Percentiles rank a stretch among this genome's conserved stretches.
Conservation (phyloP, 805 yeast genomes). For the Cyberlindnera petersonii region DNA sequence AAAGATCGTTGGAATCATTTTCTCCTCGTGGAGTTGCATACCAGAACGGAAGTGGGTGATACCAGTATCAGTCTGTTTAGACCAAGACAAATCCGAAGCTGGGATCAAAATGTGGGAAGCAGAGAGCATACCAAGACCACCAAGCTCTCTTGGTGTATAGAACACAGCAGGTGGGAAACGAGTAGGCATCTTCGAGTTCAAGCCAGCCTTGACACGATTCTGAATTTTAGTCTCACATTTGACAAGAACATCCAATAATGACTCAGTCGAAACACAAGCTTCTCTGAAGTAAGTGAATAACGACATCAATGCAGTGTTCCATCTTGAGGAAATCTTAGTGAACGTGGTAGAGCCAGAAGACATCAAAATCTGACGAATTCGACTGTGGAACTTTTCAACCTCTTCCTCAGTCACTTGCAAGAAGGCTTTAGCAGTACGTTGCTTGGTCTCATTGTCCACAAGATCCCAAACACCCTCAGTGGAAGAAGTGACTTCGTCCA, state of each 20-base stretch:
- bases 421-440: slow-evolving; percentile 84
- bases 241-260: slow-evolving; percentile 75
- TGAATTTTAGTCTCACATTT: slow-evolving; percentile 91
- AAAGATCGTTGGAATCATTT: slow-evolving; percentile 88
- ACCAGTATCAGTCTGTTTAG: slow-evolving; percentile 90
- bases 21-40: slow-evolving; percentile 75
- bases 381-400: slow-evolving; percentile 72
- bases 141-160: slow-evolving; percentile 94
- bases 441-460: slow-evolving; percentile 51
- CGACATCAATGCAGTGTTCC: slow-evolving; percentile 91
- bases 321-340: slow-evolving; percentile 87
- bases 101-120: slow-evolving; percentile 96
- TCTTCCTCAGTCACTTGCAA: slow-evolving; percentile 80
- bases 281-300: slow-evolving; percentile 89
- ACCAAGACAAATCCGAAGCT: slow-evolving; percentile 86
- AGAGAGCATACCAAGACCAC: slow-evolving; percentile 96
- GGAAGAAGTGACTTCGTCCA: slow-evolving; percentile 46
- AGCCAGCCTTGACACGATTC: slow-evolving; percentile 88
- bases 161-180: slow-evolving; percentile 98
- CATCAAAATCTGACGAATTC: slow-evolving; percentile 88
- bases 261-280: slow-evolving; percentile 81
- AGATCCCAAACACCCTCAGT: slow-evolving; percentile 94
- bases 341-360: slow-evolving; percentile 94
- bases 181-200: slow-evolving; percentile 97
- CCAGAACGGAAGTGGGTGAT: slow-evolving; percentile 93